Evolutionary conservation across 2,329 filamentous ascomycete genomes (phyloP).

Genomic region (Aspergillus neotritici): DNA sequence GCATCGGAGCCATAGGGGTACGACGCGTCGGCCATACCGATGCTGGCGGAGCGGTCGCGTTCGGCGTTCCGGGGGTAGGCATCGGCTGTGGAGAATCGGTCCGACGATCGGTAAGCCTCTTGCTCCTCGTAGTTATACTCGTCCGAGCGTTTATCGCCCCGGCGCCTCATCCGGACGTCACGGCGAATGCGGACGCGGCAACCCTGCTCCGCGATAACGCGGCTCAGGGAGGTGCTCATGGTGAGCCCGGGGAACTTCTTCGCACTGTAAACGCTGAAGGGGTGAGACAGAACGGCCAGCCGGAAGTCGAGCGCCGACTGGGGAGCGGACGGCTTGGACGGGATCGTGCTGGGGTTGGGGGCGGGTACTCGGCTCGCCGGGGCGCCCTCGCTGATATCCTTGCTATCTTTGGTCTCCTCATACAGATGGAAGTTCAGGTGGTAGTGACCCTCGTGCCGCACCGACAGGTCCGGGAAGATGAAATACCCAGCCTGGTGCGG

Average conservation of each 20-base stretch:
- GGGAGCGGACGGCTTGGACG: constrained; percentile 38
- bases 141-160: constrained; percentile 63
- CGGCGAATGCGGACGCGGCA: constrained; percentile 93
- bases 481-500: constrained; percentile 80
- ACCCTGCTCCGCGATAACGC: constrained; percentile 90
- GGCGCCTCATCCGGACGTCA: constrained; percentile 85
- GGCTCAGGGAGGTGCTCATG: constrained; percentile 82
- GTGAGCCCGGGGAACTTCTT: constrained; percentile 97
- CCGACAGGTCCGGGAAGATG: constrained; percentile 93
- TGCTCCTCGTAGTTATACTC: constrained; percentile 63
- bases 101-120: constrained; percentile 40
- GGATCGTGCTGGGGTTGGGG: constrained; percentile 21
- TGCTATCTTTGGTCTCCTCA: constrained; percentile 81
- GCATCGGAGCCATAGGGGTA: constrained; percentile 39
- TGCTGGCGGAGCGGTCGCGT: constrained; percentile 57
- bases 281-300: constrained; percentile 79
- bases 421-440: constrained; percentile 88
- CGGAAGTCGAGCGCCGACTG: constrained; percentile 69
- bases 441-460: constrained; percentile 91
- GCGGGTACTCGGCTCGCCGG: constrained; percentile 29
- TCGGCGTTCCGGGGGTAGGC: constrained; percentile 44
- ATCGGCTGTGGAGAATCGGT: constrained; percentile 49
- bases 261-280: constrained; percentile 87
- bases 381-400: constrained; percentile 63
- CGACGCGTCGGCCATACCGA: constrained; percentile 49